Percentiles rank a stretch among this genome's conserved stretches.
These are phyloP conservation scores for Sporodiniella umbellata DNA, from an alignment of 371 early-diverging fungal species.

Conservation along the genomic window DNA sequence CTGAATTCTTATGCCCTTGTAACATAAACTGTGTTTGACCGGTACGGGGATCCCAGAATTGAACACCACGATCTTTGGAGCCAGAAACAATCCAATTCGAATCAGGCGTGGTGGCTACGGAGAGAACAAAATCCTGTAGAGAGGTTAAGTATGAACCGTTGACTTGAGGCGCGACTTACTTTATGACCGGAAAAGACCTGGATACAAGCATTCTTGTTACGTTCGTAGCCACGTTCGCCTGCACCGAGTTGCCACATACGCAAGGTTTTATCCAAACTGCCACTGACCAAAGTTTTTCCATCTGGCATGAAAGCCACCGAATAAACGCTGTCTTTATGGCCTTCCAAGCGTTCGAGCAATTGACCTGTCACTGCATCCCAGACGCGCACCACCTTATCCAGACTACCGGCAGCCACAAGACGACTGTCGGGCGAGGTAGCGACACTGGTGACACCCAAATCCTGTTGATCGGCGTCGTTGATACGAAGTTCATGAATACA, in stretches of 20 bases:
- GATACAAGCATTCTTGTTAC: conserved; percentile 43
- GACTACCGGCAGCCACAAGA: conserved; percentile 84
- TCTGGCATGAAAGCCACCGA: conserved; percentile 95
- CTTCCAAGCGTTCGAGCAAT: conserved; percentile 87
- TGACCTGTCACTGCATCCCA: conserved; percentile 91
- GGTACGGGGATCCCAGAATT: conserved; percentile 91
- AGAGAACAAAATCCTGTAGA: conserved; percentile 90
- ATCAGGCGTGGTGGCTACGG: conserved; percentile 90
- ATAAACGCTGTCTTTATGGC: conserved; percentile 96
- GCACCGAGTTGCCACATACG: conserved; percentile 87
- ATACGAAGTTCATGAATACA: conserved; percentile 73
- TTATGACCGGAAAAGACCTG: conserved; percentile 68
- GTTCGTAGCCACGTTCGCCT: conserved; percentile 32
- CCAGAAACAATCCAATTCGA: conserved; percentile 94
- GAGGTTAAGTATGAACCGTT: not conserved
- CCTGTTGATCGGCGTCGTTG: conserved; percentile 80
- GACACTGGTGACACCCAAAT: conserved; percentile 94
- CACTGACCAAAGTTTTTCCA: conserved; percentile 90
- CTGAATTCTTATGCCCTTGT: conserved; percentile 97
- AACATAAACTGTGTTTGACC: conserved; percentile 87
- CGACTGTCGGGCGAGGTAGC: conserved; percentile 85
- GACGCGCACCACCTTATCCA: conserved; percentile 90
- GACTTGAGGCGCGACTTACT: conserved; percentile 17
- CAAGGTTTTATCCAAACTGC: conserved; percentile 93
- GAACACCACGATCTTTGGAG: conserved; percentile 92